phyloP scores from a whole-genome alignment of 2,329 filamentous ascomycete species.

The Neonectria magnoliae region DNA sequence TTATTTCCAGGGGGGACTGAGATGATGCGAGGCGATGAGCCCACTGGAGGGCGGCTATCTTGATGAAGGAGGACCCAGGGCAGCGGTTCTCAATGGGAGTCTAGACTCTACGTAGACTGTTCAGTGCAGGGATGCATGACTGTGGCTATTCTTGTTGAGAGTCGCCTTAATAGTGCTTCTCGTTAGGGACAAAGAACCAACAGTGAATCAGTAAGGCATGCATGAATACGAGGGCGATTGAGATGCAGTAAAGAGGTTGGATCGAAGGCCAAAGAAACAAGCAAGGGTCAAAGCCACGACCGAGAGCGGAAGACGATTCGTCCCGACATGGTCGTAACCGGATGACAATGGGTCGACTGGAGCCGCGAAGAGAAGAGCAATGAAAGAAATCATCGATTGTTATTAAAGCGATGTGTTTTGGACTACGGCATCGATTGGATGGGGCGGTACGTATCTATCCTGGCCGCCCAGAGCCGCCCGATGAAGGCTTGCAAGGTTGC shows the following conservation, averaged over 20 bases:
- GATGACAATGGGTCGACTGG: conserved; percentile 21
- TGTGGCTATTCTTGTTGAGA: background rate
- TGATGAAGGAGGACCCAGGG: conserved; percentile 13
- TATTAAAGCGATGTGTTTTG: background rate
- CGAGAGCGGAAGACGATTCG: background rate
- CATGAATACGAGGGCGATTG: background rate
- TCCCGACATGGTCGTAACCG: background rate
- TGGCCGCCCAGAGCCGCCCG: conserved; percentile 10
- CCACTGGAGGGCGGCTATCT: conserved; percentile 18
- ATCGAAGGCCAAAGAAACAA: background rate
- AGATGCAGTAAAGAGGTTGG: conserved; percentile 1
- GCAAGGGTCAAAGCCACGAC: background rate
- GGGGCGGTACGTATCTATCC: conserved; percentile 1
- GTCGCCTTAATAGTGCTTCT: background rate
- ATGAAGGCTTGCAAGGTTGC: background rate
- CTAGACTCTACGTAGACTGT: background rate
- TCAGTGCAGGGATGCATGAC: background rate
- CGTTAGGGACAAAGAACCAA: conserved; percentile 7
- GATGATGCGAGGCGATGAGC: background rate
- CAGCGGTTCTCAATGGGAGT: conserved; percentile 10
- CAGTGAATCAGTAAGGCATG: background rate
- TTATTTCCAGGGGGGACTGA: conserved; percentile 1
- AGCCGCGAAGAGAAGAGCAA: conserved; percentile 1
- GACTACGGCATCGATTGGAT: conserved; percentile 18
- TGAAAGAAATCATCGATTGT: background rate